Conservation (phyloP, 305 asterid species). For the Solanum hybrid region DNA sequence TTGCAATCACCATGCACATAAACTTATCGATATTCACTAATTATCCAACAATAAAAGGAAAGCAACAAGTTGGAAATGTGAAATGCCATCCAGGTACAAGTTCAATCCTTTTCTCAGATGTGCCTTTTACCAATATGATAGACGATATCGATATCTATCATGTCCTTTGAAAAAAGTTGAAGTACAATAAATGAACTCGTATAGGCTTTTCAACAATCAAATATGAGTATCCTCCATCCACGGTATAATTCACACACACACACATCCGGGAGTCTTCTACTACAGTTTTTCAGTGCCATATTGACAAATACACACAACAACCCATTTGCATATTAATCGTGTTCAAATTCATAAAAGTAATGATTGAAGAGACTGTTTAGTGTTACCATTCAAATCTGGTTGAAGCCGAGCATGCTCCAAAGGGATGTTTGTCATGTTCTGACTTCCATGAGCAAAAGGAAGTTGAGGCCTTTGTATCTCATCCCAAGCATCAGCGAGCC, state of each 20-base stretch:
- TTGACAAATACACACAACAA: neutral
- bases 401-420: slow-evolving; percentile 38
- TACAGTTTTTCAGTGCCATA: neutral
- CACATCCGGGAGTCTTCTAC: neutral
- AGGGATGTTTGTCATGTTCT: slow-evolving; percentile 13
- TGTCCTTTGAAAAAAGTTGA: neutral
- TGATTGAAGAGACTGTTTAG: neutral
- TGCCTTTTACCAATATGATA: neutral
- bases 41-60: neutral
- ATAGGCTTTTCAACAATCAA: neutral
- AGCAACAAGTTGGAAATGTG: neutral
- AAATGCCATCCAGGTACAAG: neutral
- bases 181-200: neutral
- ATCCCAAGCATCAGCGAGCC: slow-evolving; percentile 89
- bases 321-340: neutral
- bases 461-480: slow-evolving; percentile 76
- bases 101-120: neutral
- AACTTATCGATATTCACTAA: neutral
- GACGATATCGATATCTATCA: neutral
- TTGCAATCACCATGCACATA: neutral
- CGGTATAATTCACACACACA: neutral
- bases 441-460: slow-evolving; percentile 31
- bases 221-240: neutral
- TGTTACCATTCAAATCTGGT: slow-evolving; percentile 64
- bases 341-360: neutral